Evolutionary conservation across 768 basidiomycete genomes (phyloP), one percentile per base, ranked within the genome.

Genomic region (Chalciporus sphaerocephalus): DNA sequence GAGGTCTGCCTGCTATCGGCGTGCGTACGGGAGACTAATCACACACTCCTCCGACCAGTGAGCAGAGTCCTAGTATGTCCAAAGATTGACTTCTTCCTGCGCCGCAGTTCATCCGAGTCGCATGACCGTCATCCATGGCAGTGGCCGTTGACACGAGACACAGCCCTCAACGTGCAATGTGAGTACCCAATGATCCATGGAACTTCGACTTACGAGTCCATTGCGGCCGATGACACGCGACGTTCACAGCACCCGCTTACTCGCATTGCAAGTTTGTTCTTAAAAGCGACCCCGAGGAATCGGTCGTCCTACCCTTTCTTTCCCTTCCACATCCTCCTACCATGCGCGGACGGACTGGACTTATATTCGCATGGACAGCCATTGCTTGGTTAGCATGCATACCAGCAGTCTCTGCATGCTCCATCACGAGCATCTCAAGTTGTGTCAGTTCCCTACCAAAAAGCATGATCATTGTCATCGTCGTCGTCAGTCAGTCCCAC

Each of bases 321-420:
- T 15, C 12, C 23, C 27, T 8, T 30, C 21, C 5, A n/a, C 21
- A 25, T 21, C 24, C 5, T 18, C 15, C 9, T n/a, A 10, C 9
- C 6, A 58, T 58, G 55, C 21, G 21, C 36, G 44, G 12, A 22
- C 30, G 10, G 28, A 24, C 47, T 18, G 25, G 27, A 28, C 27
- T 28, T 28, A 3, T 5, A n/a, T 27, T 27, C 9, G 12, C 15
- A 13, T 34, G 47, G 24, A 20, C 36, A n/a, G 10, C 42, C 16
- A 24, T 46, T 6, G 21, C 36, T 5, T 48, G 44, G 41, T 11
- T 27, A 4, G 44, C 34, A 4, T 38, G 18, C 13, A 38, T 60
- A 36, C 51, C 54, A 15, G n/a, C 18, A n/a, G 46, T 22, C 10
- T 43, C 38, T 32, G 58, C 58, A 22, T 60, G 58, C 25, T 20